Evolutionary conservation across 2,329 filamentous ascomycete species (phyloP).

Genomic region (Colletotrichum musae): DNA sequence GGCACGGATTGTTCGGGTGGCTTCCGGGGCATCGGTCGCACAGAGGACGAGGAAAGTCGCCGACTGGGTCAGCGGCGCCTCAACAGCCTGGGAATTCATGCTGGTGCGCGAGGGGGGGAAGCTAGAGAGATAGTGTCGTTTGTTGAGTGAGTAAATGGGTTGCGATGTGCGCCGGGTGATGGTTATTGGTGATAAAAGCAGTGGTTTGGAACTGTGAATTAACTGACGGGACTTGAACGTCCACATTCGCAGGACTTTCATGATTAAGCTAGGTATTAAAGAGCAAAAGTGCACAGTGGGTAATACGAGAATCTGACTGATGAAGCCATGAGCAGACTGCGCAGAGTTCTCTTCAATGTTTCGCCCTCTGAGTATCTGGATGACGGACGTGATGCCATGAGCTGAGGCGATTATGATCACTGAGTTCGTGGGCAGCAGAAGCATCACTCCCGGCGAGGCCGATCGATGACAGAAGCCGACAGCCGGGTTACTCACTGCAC

Average conservation of each 20-base stretch:
- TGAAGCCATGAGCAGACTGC: no score
- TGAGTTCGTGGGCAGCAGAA: neutral
- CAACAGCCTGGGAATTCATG: slow-evolving; percentile 61
- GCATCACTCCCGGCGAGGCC: neutral
- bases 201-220: neutral
- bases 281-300: no score
- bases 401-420: neutral
- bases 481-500: neutral
- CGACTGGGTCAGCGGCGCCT: slow-evolving; percentile 65
- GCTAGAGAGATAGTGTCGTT: neutral
- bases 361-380: neutral
- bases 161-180: neutral
- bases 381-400: neutral
- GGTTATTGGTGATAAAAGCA: neutral
- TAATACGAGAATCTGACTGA: no score
- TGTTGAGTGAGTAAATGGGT: neutral
- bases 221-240: neutral
- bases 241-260: neutral
- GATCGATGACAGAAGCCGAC: neutral
- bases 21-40: slow-evolving; percentile 50
- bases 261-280: no score
- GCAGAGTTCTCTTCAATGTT: no score
- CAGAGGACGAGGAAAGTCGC: slow-evolving; percentile 69
- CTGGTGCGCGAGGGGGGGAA: slow-evolving; percentile 35
- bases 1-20: slow-evolving; percentile 59